Conservation (phyloP, 2,329 filamentous ascomycete genomes). For the Stachybotrys chartarum region DNA sequence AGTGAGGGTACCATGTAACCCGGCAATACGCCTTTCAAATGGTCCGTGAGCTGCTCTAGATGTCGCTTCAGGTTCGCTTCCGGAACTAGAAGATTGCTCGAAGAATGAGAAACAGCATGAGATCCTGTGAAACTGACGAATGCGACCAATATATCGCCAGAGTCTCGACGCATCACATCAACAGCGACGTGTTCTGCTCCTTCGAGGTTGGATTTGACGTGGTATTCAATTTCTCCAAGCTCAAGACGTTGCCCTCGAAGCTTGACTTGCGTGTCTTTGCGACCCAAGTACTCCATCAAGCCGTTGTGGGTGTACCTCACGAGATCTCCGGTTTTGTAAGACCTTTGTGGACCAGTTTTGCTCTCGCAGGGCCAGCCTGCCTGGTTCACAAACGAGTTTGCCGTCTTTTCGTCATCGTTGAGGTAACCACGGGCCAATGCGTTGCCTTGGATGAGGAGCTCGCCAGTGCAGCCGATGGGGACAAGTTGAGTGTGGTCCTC, state of each 20-base stretch:
- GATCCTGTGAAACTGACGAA: slow-evolving; percentile 18
- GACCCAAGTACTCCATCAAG: slow-evolving; percentile 33
- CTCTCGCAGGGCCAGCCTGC: slow-evolving; percentile 18
- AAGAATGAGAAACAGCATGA: neutral
- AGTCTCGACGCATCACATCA: slow-evolving; percentile 36
- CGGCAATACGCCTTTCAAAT: slow-evolving; percentile 7
- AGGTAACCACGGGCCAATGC: slow-evolving; percentile 8
- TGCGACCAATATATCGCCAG: slow-evolving; percentile 33
- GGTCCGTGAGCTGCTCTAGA: neutral
- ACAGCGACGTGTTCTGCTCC: slow-evolving; percentile 10
- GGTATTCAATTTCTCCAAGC: slow-evolving; percentile 8
- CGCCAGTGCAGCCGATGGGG: slow-evolving; percentile 6
- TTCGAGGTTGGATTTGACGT: slow-evolving; percentile 1
- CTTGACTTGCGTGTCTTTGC: slow-evolving; percentile 27
- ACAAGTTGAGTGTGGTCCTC: slow-evolving; percentile 7
- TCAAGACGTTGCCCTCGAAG: slow-evolving; percentile 45
- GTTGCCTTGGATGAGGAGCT: slow-evolving; percentile 10
- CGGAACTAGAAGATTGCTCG: neutral
- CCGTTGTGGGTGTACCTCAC: slow-evolving; percentile 17
- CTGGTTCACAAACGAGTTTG: slow-evolving; percentile 9
- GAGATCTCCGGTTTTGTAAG: slow-evolving; percentile 6
- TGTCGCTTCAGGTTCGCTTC: neutral
- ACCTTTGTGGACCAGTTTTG: slow-evolving; percentile 5
- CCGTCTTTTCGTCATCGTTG: slow-evolving; percentile 5
- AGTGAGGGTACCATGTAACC: slow-evolving; percentile 9